Conservation (phyloP, 2,329 filamentous ascomycete species). For the Pleurostoma richardsiae region DNA sequence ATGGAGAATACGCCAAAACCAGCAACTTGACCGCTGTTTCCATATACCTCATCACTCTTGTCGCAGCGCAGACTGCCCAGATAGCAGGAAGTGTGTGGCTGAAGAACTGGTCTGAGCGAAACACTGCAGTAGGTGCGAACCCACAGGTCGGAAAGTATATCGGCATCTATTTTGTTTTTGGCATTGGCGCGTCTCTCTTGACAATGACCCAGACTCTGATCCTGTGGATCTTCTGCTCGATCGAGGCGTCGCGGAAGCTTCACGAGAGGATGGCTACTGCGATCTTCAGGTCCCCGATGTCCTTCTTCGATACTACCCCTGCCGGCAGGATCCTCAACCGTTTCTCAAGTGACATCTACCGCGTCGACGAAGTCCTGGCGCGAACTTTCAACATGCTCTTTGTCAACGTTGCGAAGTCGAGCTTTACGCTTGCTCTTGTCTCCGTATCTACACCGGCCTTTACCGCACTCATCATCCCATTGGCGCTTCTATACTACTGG, state of each 20-base stretch:
- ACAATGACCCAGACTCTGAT: conserved; percentile 91
- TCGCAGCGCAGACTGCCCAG: conserved; percentile 76
- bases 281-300: conserved; percentile 97
- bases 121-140: conserved; percentile 64
- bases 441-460: conserved; percentile 78
- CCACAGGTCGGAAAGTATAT: conserved; percentile 82
- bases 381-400: conserved; percentile 98
- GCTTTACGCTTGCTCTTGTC: conserved; percentile 85
- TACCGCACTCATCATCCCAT: conserved; percentile 71
- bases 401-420: conserved; percentile 66
- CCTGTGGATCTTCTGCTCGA: conserved; percentile 99
- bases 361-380: conserved; percentile 87
- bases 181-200: conserved; percentile 76
- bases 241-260: conserved; percentile 94
- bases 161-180: conserved; percentile 92
- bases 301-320: conserved; percentile 96
- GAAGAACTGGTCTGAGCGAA: conserved; percentile 84
- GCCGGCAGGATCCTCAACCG: conserved; percentile 94
- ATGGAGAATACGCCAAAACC: conserved; percentile 88
- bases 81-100: conserved; percentile 89
- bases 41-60: conserved; percentile 71
- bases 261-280: conserved; percentile 97
- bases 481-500: conserved; percentile 77
- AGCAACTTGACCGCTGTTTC: conserved; percentile 82
- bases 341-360: conserved; percentile 84